A percentile compares a stretch with the other conserved stretches of the same genome.
These are phyloP conservation scores for Aspergillus calidoustus DNA, from an alignment of 2,329 filamentous ascomycete species.

Conservation along the genomic window DNA sequence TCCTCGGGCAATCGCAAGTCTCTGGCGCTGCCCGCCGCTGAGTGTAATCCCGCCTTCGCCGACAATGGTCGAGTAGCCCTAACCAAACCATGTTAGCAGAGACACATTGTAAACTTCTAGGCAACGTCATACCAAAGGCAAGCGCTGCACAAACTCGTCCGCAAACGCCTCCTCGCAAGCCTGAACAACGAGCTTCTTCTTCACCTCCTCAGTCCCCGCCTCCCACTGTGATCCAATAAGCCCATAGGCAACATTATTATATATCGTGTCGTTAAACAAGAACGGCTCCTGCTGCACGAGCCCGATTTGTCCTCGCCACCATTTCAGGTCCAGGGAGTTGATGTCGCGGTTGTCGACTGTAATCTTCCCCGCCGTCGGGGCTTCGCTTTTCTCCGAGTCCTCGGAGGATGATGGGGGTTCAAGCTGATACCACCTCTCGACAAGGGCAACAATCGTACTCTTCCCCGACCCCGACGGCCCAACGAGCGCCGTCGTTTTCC, in stretches of 20 bases:
- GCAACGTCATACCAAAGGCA: background rate
- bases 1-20: background rate
- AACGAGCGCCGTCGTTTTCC: constrained; percentile 49
- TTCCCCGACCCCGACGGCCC: constrained; percentile 53
- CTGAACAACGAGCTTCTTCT: background rate
- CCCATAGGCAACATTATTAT: constrained; percentile 65
- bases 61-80: background rate
- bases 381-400: background rate
- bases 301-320: constrained; percentile 62
- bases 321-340: constrained; percentile 64
- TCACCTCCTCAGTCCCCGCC: background rate
- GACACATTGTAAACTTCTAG: too few relatives aligned
- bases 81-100: background rate
- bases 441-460: constrained; percentile 49
- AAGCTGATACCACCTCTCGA: constrained; percentile 50
- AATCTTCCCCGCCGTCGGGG: background rate
- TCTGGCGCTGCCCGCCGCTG: background rate
- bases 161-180: background rate
- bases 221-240: constrained; percentile 45
- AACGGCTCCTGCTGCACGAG: constrained; percentile 72
- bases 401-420: background rate
- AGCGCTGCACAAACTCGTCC: background rate
- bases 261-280: constrained; percentile 69
- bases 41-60: background rate
- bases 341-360: constrained; percentile 48